Percentiles rank a stretch among this genome's conserved stretches.
phyloP scores from a whole-genome alignment of 73 alveolate species.

The Paramecium sexaurelia region DNA sequence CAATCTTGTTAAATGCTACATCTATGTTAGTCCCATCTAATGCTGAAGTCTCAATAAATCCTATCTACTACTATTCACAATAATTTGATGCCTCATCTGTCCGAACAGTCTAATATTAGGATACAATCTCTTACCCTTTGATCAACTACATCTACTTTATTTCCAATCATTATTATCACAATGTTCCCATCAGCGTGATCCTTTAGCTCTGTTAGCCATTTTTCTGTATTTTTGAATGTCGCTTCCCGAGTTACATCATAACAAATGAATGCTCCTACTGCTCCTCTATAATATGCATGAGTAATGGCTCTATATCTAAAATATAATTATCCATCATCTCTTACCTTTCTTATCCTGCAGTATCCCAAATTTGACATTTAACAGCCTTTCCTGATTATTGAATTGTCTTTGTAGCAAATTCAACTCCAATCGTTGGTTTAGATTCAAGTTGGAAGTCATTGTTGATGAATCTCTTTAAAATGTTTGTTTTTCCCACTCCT shows the following conservation, averaged over 20 bases:
- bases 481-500: constrained; percentile 88
- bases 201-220: constrained; percentile 80
- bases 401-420: constrained; percentile 86
- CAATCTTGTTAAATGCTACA: constrained; percentile 71
- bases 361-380: constrained; percentile 91
- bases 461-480: constrained; percentile 79
- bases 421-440: constrained; percentile 92
- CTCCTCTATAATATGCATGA: constrained; percentile 82
- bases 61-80: constrained; percentile 66
- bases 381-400: constrained; percentile 73
- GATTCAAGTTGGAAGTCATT: constrained; percentile 77
- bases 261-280: constrained; percentile 85
- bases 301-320: constrained; percentile 80
- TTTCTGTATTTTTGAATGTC: constrained; percentile 76
- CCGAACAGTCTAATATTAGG: constrained; percentile 11
- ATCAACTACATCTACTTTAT: constrained; percentile 72
- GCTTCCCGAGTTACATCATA: constrained; percentile 72
- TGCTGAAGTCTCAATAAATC: constrained; percentile 82
- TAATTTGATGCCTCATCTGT: constrained; percentile 73
- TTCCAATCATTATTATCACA: constrained; percentile 63
- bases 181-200: constrained; percentile 76
- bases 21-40: constrained; percentile 72
- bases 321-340: neutral
- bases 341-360: constrained; percentile 85
- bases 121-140: neutral